Evolutionary conservation across 2,329 filamentous ascomycete genomes (phyloP), one percentile per base, ranked within the genome.

Genomic region (Teratosphaeria pseudoeucalypti): DNA sequence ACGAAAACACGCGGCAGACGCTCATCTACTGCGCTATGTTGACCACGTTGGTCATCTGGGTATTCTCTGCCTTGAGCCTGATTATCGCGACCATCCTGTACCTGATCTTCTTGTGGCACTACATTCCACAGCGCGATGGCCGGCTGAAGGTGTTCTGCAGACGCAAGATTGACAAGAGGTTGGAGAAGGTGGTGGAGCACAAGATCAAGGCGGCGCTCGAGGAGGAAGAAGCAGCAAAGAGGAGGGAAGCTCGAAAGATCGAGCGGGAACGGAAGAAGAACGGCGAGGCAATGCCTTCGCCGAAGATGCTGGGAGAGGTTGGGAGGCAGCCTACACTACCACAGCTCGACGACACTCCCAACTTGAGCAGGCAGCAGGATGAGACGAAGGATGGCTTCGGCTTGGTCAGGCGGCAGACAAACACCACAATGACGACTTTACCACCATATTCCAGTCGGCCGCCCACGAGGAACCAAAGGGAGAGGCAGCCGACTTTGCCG

Each of bases 201-300:
- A 96, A 94, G 76, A 89, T 96, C 68, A 90, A 94, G 75, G 92
- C 90, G 73, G 92, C 91, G 0, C 76, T 97, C 29, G 88, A 86
- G 57, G 90, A 91, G 67, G 88, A 94, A 57, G 85, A 85, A 58
- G 75, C 74, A 71, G 43, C 43, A n/a, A 72, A 75, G 72, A 71
- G 76, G 69, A 72, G 78, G 88, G 71, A 80, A 79, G 62, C 83
- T 81, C 67, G 77, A 63, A 72, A 70, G 19, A 81, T 81, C 69
- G 79, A 78, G 52, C 55, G 34, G 7, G 32, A 39, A 23, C 57
- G 65, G 58, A 64, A 66, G 56, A 71, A 69, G 67, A 68, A 66
- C 11, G 67, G 66, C 47, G 66, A 69, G 47, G 49, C 65, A 53
- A 29, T 62, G 9, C 59, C 57, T 26, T 39, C 43, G 23, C 29